Percentiles rank a stretch among this genome's conserved stretches.
Evolutionary conservation across 768 basidiomycete species (phyloP).

Genomic region (Suillus luteus): DNA sequence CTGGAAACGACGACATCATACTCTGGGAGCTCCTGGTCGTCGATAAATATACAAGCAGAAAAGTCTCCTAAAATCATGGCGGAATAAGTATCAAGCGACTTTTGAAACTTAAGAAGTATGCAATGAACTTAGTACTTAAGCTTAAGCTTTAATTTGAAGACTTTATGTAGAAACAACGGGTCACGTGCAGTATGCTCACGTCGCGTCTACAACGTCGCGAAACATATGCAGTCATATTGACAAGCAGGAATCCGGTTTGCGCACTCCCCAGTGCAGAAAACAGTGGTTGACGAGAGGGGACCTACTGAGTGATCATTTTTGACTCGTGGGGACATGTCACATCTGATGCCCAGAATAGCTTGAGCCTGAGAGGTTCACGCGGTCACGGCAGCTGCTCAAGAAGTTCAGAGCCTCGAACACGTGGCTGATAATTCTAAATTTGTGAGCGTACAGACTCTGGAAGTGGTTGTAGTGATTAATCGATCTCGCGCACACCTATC

Average conservation of each 20-base stretch:
- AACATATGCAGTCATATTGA: background rate
- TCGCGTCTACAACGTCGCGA: background rate
- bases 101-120: background rate
- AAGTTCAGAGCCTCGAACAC: too few relatives aligned
- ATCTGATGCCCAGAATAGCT: too few relatives aligned
- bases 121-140: too few relatives aligned
- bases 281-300: background rate
- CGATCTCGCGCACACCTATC: too few relatives aligned
- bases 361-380: too few relatives aligned
- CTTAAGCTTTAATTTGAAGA: too few relatives aligned
- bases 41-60: conserved; percentile 18
- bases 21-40: conserved; percentile 19
- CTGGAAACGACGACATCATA: conserved; percentile 17
- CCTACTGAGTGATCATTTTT: background rate
- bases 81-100: background rate
- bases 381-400: too few relatives aligned
- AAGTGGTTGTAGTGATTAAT: too few relatives aligned
- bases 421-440: too few relatives aligned
- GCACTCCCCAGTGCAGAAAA: background rate
- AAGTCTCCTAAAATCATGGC: conserved; percentile 21
- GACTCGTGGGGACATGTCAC: background rate
- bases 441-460: too few relatives aligned
- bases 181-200: too few relatives aligned
- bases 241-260: background rate
- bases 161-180: background rate